These are phyloP conservation scores for Solanum raphanifolium DNA, from an alignment of 257 asterid genomes.

Conservation along the genomic window DNA sequence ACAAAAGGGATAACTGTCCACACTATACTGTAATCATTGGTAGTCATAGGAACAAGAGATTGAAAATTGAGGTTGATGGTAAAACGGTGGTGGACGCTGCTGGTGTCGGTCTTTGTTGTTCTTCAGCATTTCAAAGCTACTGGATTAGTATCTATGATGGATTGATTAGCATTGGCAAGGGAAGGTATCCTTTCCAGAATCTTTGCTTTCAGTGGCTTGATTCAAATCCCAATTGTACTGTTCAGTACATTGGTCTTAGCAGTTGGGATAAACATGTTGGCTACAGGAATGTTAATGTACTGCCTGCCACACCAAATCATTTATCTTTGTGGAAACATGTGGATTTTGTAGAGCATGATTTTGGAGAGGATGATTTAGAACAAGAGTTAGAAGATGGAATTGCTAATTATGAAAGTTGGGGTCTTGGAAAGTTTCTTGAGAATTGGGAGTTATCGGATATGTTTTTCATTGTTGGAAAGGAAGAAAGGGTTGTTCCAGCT, in stretches of 20 bases:
- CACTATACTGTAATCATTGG: slow-evolving; percentile 96
- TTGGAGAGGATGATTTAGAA: slow-evolving; percentile 35
- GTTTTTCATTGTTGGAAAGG: slow-evolving; percentile 64
- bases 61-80: slow-evolving; percentile 82
- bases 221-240: slow-evolving; percentile 71
- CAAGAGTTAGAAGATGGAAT: slow-evolving; percentile 52
- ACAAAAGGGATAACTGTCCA: slow-evolving; percentile 85
- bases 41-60: slow-evolving; percentile 80
- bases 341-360: slow-evolving; percentile 39
- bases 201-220: slow-evolving; percentile 95
- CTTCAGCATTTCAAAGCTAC: slow-evolving; percentile 87
- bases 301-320: slow-evolving; percentile 80
- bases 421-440: slow-evolving; percentile 67
- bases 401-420: slow-evolving; percentile 64
- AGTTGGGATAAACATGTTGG: slow-evolving; percentile 99
- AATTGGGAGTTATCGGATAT: slow-evolving; percentile 81
- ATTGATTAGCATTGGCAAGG: slow-evolving; percentile 89
- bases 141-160: slow-evolving; percentile 95
- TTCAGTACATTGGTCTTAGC: slow-evolving; percentile 91
- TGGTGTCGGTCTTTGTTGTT: slow-evolving; percentile 70
- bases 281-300: slow-evolving; percentile 69
- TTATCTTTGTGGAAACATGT: slow-evolving; percentile 87
- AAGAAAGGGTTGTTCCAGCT: slow-evolving; percentile 69
- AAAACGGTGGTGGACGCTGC: slow-evolving; percentile 74
- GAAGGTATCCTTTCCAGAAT: slow-evolving; percentile 94